Base-by-base conservation (phyloP, 768 basidiomycete genomes). In the Lactifluus echinatus region DNA sequence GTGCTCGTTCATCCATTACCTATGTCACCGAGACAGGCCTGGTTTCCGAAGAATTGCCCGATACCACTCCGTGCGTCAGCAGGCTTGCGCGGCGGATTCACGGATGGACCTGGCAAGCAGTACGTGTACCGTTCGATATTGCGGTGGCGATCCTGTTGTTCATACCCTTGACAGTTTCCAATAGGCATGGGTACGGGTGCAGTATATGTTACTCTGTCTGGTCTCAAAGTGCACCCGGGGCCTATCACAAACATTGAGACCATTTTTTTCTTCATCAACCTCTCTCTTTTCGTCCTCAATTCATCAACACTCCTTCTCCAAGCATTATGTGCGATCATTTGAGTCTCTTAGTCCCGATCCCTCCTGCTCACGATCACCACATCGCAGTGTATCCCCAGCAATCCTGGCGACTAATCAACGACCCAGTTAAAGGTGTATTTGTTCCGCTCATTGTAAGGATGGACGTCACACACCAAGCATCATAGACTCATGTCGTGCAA, bases 41-140 rank as follows among this genome's bases (percentile, higher is more conserved):
- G 10, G 11, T 31, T 17, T 15, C 12, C 5, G 34, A 43, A 14
- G 34, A 48, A 17, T 19, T 52, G 17, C 17, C 43, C 23, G 43
- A n/a, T 12, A 2, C 34, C 5, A 8, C 37, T 14, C 60, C 52
- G 11, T 50, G 33, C 12, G 55, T 72, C 46, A 71, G 70, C 59
- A 39, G 65, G 14, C 62, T 76, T 21, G 74, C 73, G 15, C 66
- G 74, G 31, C 70, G 76, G n/a, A 75, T 78, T 44, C 76, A 78
- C 65, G 75, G 76, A 44, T 77, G 76, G 76, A 71, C 74, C 39
- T 77, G 77, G 76, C 76, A 78, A 65, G 75, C 75, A 52, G 76
- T 78, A 63, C 31, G 75, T 70, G 12, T 40, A 28, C 33, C 21
- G 19, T 23, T 24, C 12, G n/a, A 34, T 19, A 8, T 17, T 33